Evolutionary conservation across 768 basidiomycete species (phyloP).

Genomic region (Boletus edulis): DNA sequence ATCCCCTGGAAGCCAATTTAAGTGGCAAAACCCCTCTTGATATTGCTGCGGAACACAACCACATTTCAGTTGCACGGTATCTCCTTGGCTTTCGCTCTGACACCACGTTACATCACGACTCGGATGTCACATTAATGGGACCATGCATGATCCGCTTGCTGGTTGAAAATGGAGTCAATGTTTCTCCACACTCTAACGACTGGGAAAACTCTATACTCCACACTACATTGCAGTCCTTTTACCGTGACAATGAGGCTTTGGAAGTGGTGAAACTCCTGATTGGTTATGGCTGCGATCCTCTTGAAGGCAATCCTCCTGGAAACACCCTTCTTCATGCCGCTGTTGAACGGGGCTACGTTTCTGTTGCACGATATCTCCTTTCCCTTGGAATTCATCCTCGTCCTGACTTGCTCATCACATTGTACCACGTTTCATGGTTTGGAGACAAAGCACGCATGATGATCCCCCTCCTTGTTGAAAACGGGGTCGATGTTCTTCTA

Average conservation of each 20-base stretch:
- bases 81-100: not conserved
- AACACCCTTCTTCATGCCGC: not conserved
- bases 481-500: not conserved
- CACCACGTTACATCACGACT: not conserved
- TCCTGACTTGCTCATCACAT: not conserved
- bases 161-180: not conserved
- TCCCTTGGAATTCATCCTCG: not conserved
- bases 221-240: not conserved
- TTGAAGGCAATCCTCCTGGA: not conserved
- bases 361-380: not conserved
- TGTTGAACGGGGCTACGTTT: not conserved
- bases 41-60: not conserved
- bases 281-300: not conserved
- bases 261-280: not conserved
- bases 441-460: no score
- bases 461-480: not conserved
- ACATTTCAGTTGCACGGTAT: not conserved
- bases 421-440: no score
- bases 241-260: not conserved
- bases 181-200: not conserved
- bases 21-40: not conserved
- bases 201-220: not conserved
- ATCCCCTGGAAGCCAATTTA: not conserved
- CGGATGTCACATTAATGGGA: no score
- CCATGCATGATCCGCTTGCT: not conserved